Evolutionary conservation across 768 basidiomycete genomes (phyloP), one percentile per base, ranked within the genome.

Genomic region (Leccinellum luteum): DNA sequence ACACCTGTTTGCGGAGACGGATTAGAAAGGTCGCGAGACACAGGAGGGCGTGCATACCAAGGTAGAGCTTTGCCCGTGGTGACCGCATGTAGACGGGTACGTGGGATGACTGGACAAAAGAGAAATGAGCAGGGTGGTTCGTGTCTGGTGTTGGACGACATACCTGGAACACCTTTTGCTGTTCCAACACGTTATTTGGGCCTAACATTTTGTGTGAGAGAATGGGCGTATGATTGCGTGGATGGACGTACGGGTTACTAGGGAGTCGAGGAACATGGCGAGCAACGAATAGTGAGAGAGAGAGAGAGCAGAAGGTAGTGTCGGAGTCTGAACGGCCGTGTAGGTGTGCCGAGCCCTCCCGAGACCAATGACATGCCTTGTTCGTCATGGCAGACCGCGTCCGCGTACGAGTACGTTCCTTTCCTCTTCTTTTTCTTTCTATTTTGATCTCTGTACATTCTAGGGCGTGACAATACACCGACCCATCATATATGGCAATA

Each of bases 401-500:
- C 66, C 88, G 90, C 64, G 85, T 90, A 66, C 83, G 86, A 76
- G 90, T 90, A 77, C 58, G 88, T 81, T 8, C 41, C 31, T 21
- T 9, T 15, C 25, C 32, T 8, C 32, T 9, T 10, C n/a, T 15
- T 15, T 4, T 38, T 31, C 15, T 14, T 14, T n/a, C 4, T 4
- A 7, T 38, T 30, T 5, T 17, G 15, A 7, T 15, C 8, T 19
- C 6, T 32, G 25, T 21, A 35, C 52, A 28, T 51, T 32, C 35
- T 64, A 96, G 93, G 94, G 94, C 34, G 76, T 95, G 43, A 89
- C 84, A 62, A 91, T 98, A 52, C 85, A 85, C 69, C 82, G 97
- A 50, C 92, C 95, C 2, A 85, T 99, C 63, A 91, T 98, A 59
- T 98, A 98, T 75, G 97, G 97, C 49, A 98, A 98, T 71, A 90